Evolutionary conservation across 2,329 filamentous ascomycete species (phyloP), one percentile per base, ranked within the genome.

Genomic region (Fusarium sarcochroum): DNA sequence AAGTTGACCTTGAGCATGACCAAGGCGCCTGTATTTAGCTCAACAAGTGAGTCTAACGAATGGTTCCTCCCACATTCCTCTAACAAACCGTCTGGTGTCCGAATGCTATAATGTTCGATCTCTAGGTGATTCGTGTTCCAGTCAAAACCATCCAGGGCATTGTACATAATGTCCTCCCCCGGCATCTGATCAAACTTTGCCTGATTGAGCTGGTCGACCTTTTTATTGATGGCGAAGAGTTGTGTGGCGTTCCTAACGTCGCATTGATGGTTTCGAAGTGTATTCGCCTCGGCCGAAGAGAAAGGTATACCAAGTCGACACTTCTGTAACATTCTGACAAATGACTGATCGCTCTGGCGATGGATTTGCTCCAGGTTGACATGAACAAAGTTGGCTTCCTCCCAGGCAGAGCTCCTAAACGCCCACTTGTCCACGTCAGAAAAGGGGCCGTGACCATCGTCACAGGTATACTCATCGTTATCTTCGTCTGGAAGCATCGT

Each of bases 401-500:
- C 61, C 89, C 89, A 91, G 0, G 83, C 83, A 3, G 75, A 58
- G 66, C 86, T 88, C 18, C 80, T 78, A 67, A 91, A 91, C 0
- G 88, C 88, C 85, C 87, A 91, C 68, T 87, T 88, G 11, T 90
- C 83, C 11, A 74, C 76, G 35, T 87, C 83, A 11, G 72, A 60
- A 56, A 80, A 86, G 1, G 58, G 46, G 13, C 79, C 76, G 54
- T 83, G 80, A 9, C 63, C 44, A 5, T 63, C 53, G 59, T 80
- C 82, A n/a, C 69, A 72, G 48, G 81, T 44, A 27, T 44, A 47
- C 14, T 32, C 42, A 14, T 18, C 7, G 0, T 42, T n/a, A 17
- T 62, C 37, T 0, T 35, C 35, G 8, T 65, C 41, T 11, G 34
- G 7, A 3, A 14, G 3, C 21, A 46, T 71, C 1, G 18, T 5